Evolutionary conservation across 306 rosid species (phyloP), one percentile per base, ranked within the genome.

Genomic region (Datisca glomerata): DNA sequence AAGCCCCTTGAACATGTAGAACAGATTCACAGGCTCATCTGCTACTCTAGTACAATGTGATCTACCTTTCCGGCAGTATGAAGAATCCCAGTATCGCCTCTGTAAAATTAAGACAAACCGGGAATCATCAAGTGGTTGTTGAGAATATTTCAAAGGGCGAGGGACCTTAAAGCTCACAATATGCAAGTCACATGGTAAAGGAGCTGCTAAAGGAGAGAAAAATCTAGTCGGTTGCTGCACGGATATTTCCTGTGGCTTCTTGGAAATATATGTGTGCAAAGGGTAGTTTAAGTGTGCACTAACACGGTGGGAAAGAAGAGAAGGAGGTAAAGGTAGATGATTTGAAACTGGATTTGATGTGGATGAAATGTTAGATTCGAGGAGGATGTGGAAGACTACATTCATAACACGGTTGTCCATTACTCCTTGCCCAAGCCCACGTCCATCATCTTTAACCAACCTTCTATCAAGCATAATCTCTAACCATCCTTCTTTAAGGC

Each of bases 401-500:
- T 80, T 84, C 81, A 80, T 61, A 9, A 70, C 73, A 10, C 85
- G 98, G 63, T 89, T 89, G 61, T 89, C 98, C 75, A 55, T 74
- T 75, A 89, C 93, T 57, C 93, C 98, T 75, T 89, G 98, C 54
- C 98, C 98, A 0, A 89, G 72, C 46, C 98, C 98, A 40, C 98
- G 95, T 5, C 93, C 98, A 31, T 89, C 98, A 13, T 89, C 98
- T 45, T 68, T 78, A n/a, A 55, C 32, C 78, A 89, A 46, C 19
- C 98, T 89, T 8, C 98, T 95, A 43, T 89, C 98, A 31, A 89
- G 95, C 98, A 89, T 89, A 41, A 89, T 73, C 83, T 89, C 98
- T 43, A 89, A 65, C 85, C 94, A 75, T 60, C 98, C 98, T 41
- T 60, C 68, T 71, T 75, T 62, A 55, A 89, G 93, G 72, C 93